Evolutionary conservation across 768 basidiomycete species (phyloP), one percentile per base, ranked within the genome.

Genomic region (Mycena galericulata): DNA sequence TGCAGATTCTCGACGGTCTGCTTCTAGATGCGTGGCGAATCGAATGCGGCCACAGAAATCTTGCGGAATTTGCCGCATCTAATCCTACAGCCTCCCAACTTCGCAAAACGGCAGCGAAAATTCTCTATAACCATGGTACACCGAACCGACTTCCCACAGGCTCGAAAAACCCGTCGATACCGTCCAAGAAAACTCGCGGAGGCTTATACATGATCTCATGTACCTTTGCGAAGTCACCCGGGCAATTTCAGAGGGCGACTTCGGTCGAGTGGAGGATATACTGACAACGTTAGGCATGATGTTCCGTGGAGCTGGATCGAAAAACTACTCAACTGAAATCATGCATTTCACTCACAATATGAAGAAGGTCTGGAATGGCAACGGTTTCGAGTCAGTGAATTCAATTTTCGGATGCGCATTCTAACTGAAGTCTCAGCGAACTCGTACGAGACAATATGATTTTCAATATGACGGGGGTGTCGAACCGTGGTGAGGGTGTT

Each of bases 401-500:
- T 36, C 34, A 7, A 6, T 36, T 36, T 36, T 6, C 34, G 34
- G 14, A 36, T 0, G 79, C 83, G 45, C 65, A 36, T 36, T 7
- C 34, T 6, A 36, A 36, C 34, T 7, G 34, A 36, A 6, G 34
- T 6, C 34, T 76, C 57, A 82, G 80, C 0, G 70, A 84, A 43
- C 79, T 84, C 1, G 81, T 82, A 75, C 70, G 75, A 0, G 80
- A 84, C 55, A 79, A 74, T 22, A 78, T 79, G 76, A 68, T 84
- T 0, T 59, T 82, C 17, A 80, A 81, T 34, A 24, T 72, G 0
- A 47, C 18, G 3, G 74, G 75, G 0, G 54, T 77, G 0, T 50
- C 73, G 15, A 78, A 77, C 1, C 79, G 81, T 51, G 69, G 61
- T 0, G 80, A 82, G 78, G 70, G 69, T 0, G 74, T 81, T 9